phyloP scores from a whole-genome alignment of 305 asterid species.

The Withania somnifera region DNA sequence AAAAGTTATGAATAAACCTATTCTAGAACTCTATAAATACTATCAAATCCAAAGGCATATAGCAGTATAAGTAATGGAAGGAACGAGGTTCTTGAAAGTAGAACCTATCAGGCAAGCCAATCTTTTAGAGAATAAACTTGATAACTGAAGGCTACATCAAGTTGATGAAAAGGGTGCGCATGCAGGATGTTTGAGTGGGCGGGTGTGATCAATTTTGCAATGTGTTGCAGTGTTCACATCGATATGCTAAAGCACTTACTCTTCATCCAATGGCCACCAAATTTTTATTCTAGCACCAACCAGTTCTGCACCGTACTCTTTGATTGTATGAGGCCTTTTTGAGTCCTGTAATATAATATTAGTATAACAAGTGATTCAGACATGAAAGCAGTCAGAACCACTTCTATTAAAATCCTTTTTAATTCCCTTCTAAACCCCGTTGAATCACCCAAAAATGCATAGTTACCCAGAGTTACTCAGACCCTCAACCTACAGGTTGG shows the following conservation, averaged over 20 bases:
- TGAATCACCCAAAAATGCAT: background rate
- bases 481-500: background rate
- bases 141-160: background rate
- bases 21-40: background rate
- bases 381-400: background rate
- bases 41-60: background rate
- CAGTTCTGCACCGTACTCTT: constrained; percentile 27
- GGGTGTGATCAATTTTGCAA: background rate
- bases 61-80: background rate
- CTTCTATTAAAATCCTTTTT: background rate
- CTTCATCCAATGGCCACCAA: constrained; percentile 65
- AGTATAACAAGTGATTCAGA: background rate
- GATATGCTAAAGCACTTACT: constrained; percentile 24
- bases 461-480: background rate
- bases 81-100: background rate
- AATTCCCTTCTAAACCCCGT: background rate
- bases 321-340: constrained; percentile 13
- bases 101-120: background rate
- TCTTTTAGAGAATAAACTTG: background rate
- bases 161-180: background rate
- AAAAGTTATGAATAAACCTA: background rate
- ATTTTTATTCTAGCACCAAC: constrained; percentile 39
- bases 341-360: constrained; percentile 24
- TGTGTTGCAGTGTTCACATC: background rate
- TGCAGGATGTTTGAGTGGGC: background rate